Conservation (phyloP, 768 basidiomycete genomes). For the Imleria badia region DNA sequence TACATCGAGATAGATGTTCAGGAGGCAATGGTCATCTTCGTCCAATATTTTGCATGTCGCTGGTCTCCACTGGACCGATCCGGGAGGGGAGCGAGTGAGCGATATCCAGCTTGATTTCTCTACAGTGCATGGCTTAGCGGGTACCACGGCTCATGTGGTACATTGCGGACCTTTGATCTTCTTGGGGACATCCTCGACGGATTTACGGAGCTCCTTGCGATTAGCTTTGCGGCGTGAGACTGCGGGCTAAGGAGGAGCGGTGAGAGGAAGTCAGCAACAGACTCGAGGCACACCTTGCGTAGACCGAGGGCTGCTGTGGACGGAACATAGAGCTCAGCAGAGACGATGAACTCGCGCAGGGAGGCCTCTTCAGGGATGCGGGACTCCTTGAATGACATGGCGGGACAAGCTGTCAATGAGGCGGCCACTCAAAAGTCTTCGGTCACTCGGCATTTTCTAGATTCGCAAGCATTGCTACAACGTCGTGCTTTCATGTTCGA, state of each 20-base stretch:
- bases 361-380: slow-evolving; percentile 4
- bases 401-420: background rate
- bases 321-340: slow-evolving; percentile 63
- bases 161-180: slow-evolving; percentile 58
- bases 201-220: slow-evolving; percentile 43
- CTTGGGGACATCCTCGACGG: slow-evolving; percentile 44
- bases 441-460: background rate
- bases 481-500: background rate
- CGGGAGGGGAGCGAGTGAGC: slow-evolving; percentile 48
- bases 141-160: background rate
- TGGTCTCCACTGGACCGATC: slow-evolving; percentile 65
- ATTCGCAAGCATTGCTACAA: background rate
- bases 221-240: slow-evolving; percentile 54
- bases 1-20: slow-evolving; percentile 78
- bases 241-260: slow-evolving; percentile 37
- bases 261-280: slow-evolving; percentile 9
- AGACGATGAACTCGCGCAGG: slow-evolving; percentile 55
- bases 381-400: slow-evolving; percentile 15
- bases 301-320: slow-evolving; percentile 47
- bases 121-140: slow-evolving; percentile 26
- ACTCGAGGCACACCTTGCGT: slow-evolving; percentile 51
- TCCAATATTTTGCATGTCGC: slow-evolving; percentile 71
- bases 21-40: slow-evolving; percentile 62
- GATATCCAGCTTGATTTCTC: slow-evolving; percentile 76
- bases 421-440: background rate